Evolutionary conservation across 371 early-diverging fungal genomes (phyloP).

Genomic region (Actinomucor elegans): DNA sequence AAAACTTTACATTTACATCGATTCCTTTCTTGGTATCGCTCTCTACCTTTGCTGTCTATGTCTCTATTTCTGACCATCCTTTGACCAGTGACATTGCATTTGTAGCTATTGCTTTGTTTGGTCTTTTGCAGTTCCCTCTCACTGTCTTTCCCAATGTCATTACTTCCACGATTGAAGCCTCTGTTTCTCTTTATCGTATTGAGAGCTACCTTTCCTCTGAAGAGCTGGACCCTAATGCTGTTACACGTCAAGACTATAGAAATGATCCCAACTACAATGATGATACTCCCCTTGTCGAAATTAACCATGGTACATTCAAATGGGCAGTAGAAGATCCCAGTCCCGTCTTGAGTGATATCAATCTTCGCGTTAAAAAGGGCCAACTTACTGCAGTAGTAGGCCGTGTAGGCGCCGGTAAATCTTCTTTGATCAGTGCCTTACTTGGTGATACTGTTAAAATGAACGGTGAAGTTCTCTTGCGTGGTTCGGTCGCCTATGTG

Average conservation of each 20-base stretch:
- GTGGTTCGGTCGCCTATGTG: slow-evolving; percentile 88
- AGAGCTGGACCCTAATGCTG: slow-evolving; percentile 72
- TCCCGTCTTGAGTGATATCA: slow-evolving; percentile 64
- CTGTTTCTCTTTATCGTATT: slow-evolving; percentile 83
- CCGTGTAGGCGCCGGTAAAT: slow-evolving; percentile 87
- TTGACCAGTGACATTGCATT: slow-evolving; percentile 81
- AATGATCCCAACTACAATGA: slow-evolving; percentile 28
- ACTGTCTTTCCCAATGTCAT: slow-evolving; percentile 62
- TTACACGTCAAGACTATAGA: slow-evolving; percentile 48
- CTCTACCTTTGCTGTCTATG: slow-evolving; percentile 80
- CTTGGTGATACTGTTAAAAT: slow-evolving; percentile 85
- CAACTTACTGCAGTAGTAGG: slow-evolving; percentile 82
- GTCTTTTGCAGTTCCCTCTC: slow-evolving; percentile 92
- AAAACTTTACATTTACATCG: slow-evolving; percentile 70
- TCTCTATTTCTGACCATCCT: slow-evolving; percentile 54
- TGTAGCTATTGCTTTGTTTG: slow-evolving; percentile 89
- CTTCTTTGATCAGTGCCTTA: slow-evolving; percentile 78
- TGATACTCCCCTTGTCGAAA: slow-evolving; percentile 38
- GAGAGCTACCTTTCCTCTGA: slow-evolving; percentile 72
- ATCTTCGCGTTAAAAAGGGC: slow-evolving; percentile 63
- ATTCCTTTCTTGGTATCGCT: slow-evolving; percentile 91
- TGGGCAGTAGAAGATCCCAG: slow-evolving; percentile 33
- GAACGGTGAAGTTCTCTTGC: slow-evolving; percentile 65
- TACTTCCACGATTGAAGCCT: slow-evolving; percentile 77
- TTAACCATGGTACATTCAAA: slow-evolving; percentile 32